Percentiles rank a stretch among this genome's conserved stretches.
These are phyloP conservation scores for Botrytis galanthina DNA, from an alignment of 2,329 filamentous ascomycete species.

Conservation along the genomic window DNA sequence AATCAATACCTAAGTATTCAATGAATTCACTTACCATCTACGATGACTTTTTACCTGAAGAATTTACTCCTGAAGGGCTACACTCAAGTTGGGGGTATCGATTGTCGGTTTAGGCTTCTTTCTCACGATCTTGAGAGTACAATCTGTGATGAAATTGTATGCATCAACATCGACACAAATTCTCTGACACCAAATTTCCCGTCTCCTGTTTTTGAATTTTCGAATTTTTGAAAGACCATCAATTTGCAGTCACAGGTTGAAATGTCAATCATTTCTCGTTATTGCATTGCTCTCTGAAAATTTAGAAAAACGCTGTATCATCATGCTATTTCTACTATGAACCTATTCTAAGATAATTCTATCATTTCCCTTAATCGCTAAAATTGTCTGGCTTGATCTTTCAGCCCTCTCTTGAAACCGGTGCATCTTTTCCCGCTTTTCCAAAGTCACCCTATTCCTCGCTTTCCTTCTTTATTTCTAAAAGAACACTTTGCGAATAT, in stretches of 20 bases:
- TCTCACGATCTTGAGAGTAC: background rate
- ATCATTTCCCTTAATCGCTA: background rate
- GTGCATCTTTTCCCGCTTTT: background rate
- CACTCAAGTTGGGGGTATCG: rapidly evolving
- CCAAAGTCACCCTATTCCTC: background rate
- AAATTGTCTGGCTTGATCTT: background rate
- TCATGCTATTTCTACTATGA: background rate
- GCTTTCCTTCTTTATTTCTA: background rate
- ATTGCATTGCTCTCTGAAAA: background rate
- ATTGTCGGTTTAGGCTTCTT: background rate
- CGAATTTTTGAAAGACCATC: rapidly evolving
- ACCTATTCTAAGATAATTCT: background rate
- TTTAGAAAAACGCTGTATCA: background rate
- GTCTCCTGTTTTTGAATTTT: background rate
- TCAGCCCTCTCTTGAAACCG: background rate
- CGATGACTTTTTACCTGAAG: background rate
- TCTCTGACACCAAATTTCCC: background rate
- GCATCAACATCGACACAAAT: background rate
- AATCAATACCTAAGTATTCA: background rate
- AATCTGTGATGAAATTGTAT: background rate
- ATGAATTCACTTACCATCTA: background rate
- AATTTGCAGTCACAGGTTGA: background rate
- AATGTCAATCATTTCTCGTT: background rate
- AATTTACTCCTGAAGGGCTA: no score
- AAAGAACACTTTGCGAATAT: background rate